A percentile compares a stretch with the other conserved stretches of the same genome.
Evolutionary conservation across 306 rosid species (phyloP).

Genomic region (Macrotyloma uniflorum): DNA sequence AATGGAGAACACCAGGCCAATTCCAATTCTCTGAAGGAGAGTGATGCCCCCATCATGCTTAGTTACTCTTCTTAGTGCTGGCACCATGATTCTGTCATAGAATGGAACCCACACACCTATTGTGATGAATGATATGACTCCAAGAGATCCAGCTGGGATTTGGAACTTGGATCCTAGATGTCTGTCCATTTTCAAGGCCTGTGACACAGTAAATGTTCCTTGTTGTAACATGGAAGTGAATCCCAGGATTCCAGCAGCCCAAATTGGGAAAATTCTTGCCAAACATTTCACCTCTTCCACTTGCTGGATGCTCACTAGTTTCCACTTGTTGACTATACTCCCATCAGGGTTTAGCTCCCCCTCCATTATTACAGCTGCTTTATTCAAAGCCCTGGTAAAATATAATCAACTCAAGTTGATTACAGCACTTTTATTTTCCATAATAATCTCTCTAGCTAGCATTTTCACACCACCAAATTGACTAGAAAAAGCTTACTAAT

Average conservation of each 20-base stretch:
- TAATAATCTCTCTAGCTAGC: not conserved
- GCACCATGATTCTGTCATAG: conserved; percentile 46
- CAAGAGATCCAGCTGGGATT: conserved; percentile 48
- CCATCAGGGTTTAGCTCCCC: conserved; percentile 65
- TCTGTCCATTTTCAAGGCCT: conserved; percentile 60
- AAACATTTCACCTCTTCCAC: conserved; percentile 70
- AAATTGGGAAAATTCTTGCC: conserved; percentile 52
- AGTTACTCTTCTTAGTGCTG: conserved; percentile 36
- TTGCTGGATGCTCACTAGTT: conserved; percentile 61
- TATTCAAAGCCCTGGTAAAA: conserved; percentile 49
- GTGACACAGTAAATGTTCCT: conserved; percentile 55
- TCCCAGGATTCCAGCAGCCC: conserved; percentile 53
- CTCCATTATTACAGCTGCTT: conserved; percentile 60
- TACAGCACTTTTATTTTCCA: not conserved
- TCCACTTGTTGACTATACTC: conserved; percentile 52
- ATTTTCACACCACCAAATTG: not conserved
- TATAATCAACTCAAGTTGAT: not conserved
- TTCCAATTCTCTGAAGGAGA: conserved; percentile 49
- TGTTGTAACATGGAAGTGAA: conserved; percentile 51
- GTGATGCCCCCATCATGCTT: conserved; percentile 45
- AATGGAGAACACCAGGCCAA: conserved; percentile 44
- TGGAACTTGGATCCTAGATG: conserved; percentile 49
- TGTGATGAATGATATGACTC: conserved; percentile 41
- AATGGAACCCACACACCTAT: conserved; percentile 46
- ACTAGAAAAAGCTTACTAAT: not conserved